Conservation (phyloP, 1,284 basidiomycete genomes). For the Trichosporon sp. region DNA sequence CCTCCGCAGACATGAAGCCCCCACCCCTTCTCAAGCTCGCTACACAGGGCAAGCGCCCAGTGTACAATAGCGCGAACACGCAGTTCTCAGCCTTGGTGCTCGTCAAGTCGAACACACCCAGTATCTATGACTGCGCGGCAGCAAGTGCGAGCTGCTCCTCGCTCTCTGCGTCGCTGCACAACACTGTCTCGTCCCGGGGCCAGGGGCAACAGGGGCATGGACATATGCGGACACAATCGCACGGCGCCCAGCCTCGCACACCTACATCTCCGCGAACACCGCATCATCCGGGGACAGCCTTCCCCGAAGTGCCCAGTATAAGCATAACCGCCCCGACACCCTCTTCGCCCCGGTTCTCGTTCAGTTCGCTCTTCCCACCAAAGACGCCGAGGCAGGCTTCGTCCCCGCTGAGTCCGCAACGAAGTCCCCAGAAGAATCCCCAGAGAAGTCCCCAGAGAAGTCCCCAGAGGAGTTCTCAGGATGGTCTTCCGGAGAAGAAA, state of each 20-base stretch:
- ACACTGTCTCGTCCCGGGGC: background rate
- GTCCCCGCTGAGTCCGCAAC: too few species aligned
- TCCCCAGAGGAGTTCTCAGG: too few species aligned
- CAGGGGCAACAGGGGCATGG: background rate
- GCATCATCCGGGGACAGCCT: background rate
- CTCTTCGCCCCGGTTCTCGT: constrained; percentile 6
- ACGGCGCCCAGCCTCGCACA: background rate
- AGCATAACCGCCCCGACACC: background rate
- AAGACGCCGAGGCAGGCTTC: background rate
- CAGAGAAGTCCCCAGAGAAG: too few species aligned
- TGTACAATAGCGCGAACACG: background rate
- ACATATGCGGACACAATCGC: background rate
- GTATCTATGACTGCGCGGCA: background rate
- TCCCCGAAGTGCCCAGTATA: background rate
- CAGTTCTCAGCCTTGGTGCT: constrained; percentile 7
- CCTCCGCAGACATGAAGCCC: background rate
- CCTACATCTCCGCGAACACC: background rate
- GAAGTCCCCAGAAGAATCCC: too few species aligned
- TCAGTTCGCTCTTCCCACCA: constrained; percentile 1
- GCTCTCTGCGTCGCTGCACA: background rate
- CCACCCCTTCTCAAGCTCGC: background rate
- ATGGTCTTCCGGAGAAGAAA: too few species aligned
- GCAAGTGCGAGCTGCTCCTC: constrained; percentile 1
- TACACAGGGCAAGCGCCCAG: background rate
- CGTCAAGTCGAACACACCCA: constrained; percentile 3